Evolutionary conservation across 306 rosid genomes (phyloP).

Genomic region (Albizia julibrissin): DNA sequence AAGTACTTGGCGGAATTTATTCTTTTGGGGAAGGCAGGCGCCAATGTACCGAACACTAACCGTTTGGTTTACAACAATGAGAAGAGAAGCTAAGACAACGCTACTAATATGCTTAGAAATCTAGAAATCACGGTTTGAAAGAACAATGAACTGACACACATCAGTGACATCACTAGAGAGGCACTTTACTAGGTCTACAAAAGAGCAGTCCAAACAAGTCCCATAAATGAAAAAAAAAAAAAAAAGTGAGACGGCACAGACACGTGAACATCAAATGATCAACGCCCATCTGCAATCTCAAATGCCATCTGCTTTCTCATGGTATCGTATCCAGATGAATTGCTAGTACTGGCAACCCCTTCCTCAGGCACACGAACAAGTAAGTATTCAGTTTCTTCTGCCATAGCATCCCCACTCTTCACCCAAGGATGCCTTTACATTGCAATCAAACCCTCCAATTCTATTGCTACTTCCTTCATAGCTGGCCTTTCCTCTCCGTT

Average conservation of each 20-base stretch:
- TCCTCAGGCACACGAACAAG: background rate
- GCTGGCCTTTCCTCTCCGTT: conserved; percentile 57
- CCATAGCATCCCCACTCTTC: background rate
- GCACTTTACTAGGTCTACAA: background rate
- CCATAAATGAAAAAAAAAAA: background rate
- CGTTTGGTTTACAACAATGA: no score
- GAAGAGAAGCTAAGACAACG: no score
- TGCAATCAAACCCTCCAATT: conserved; percentile 45
- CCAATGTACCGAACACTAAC: no score
- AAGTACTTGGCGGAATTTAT: background rate
- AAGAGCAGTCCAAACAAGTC: background rate
- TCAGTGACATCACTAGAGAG: background rate
- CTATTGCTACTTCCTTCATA: conserved; percentile 60
- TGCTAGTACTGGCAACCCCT: background rate
- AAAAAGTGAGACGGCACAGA: background rate
- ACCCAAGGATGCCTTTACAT: conserved; percentile 7
- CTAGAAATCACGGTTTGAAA: no score
- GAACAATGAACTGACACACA: background rate
- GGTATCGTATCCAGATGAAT: conserved; percentile 5
- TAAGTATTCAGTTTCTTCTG: background rate
- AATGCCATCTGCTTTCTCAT: background rate
- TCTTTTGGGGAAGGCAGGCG: background rate
- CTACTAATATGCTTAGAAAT: no score
- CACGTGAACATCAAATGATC: background rate
- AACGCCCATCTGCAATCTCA: conserved; percentile 6